Percentiles rank a stretch among this genome's conserved stretches.
Evolutionary conservation across 306 rosid genomes (phyloP).

Genomic region (Pterocarpus macrocarpus): DNA sequence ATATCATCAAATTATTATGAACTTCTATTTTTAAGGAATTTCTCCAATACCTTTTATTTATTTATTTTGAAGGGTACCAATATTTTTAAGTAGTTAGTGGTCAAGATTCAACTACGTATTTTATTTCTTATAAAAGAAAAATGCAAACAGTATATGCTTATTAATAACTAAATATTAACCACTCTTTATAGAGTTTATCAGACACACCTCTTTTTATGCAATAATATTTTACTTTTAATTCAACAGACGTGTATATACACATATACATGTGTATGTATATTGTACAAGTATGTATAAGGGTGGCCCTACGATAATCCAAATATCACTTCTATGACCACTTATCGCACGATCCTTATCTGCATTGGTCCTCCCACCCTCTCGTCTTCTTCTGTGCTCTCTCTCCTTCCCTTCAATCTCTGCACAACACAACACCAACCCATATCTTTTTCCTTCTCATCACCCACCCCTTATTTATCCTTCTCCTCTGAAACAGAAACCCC

Average conservation of each 20-base stretch:
- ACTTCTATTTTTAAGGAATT: no score
- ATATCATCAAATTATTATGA: no score
- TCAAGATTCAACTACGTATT: neutral
- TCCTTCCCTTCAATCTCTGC: conserved; percentile 7
- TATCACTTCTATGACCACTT: conserved; percentile 52
- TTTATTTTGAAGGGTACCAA: neutral
- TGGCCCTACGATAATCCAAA: conserved; percentile 60
- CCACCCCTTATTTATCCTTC: neutral
- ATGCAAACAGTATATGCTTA: no score
- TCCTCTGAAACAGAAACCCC: neutral
- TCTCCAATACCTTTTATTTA: neutral
- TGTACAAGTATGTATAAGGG: neutral
- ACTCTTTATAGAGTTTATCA: no score
- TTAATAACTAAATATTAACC: no score
- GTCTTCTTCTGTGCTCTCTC: conserved; percentile 20
- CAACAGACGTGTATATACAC: no score
- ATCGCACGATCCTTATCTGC: conserved; percentile 77
- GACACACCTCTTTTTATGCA: no score
- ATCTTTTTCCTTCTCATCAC: conserved; percentile 20
- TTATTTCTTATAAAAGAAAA: no score
- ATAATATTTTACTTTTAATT: no score
- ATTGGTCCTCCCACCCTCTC: neutral
- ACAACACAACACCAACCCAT: conserved; percentile 17
- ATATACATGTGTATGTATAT: no score
- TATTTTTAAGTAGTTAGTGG: neutral